Conservation (phyloP, 352 stramenopile genomes). For the Globisporangium spiculum region DNA sequence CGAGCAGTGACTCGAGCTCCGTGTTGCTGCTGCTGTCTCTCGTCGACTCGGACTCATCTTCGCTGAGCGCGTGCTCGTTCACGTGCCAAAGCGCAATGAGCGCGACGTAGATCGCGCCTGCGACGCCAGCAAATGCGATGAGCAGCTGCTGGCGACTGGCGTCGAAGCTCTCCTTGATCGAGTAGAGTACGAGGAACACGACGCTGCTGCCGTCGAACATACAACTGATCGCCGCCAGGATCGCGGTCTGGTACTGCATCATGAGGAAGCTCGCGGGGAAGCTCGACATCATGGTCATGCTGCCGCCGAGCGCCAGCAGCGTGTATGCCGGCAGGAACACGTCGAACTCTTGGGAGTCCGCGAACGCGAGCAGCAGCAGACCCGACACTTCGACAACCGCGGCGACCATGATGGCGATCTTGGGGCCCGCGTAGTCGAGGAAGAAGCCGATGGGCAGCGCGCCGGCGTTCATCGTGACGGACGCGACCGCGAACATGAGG, state of each 20-base stretch:
- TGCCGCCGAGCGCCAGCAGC: constrained; percentile 65
- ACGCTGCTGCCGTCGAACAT: constrained; percentile 75
- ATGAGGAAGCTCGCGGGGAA: constrained; percentile 75
- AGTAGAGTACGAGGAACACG: constrained; percentile 69
- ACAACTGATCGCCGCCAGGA: constrained; percentile 76
- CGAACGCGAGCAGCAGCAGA: constrained; percentile 64
- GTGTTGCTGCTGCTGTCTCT: constrained; percentile 13
- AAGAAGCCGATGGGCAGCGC: constrained; percentile 79
- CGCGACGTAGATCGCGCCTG: constrained; percentile 45
- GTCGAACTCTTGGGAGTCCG: constrained; percentile 74
- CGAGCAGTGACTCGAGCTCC: constrained; percentile 17
- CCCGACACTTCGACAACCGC: constrained; percentile 68
- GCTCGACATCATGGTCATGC: constrained; percentile 80
- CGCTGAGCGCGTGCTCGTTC: constrained; percentile 55
- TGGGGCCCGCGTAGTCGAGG: constrained; percentile 66
- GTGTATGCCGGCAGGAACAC: constrained; percentile 72
- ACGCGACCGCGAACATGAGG: constrained; percentile 82
- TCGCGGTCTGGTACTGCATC: constrained; percentile 69
- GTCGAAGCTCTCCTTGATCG: constrained; percentile 44
- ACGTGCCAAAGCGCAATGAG: constrained; percentile 75
- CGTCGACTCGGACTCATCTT: constrained; percentile 18
- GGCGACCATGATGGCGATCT: constrained; percentile 43
- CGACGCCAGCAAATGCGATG: constrained; percentile 41
- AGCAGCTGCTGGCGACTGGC: constrained; percentile 48
- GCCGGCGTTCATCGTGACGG: constrained; percentile 74